Base-by-base conservation (phyloP, 2,329 filamentous ascomycete species). In the Aspergillus sp. region DNA sequence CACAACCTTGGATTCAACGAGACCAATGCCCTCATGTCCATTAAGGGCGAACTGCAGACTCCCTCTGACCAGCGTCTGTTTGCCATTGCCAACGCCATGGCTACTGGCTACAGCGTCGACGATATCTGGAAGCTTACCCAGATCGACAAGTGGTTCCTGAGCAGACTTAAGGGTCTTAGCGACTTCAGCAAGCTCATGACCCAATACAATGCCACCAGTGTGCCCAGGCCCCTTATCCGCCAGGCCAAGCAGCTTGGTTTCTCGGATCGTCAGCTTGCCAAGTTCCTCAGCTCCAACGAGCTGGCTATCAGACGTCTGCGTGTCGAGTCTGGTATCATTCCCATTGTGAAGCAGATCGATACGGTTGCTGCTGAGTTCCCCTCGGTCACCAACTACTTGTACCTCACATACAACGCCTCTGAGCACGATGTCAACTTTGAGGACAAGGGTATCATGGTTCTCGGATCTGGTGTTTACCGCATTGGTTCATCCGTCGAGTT, bases 401-500 rank as follows among this genome's bases (percentile, higher is more conserved):
- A 98, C 78, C 82, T 96, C 62, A 98, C 95, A 0, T 98, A 98
- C 82, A 97, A 97, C 72, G 94, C 90, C 13, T 88, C 87, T 0
- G 90, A 94, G 76, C 88, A 90, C 67, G 95, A 99, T 70, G 82
- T 98, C 58, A 74, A 75, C 13, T 98, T 98, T 71, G 84, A 92
- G 8, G 95, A 99, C 73, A 88, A 94, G 64, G 95, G 95, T 71
- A 86, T 97, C 62, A 97, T 98, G 92, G 94, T 99, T 8, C 83
- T 98, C 30, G 94, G 94, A 13, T 97, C 93, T 32, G 94, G 94
- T 77, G 93, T 97, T 8, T 98, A 98, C 82, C 88, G 95, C 62
- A 99, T 99, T 66, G 95, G 95, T 66, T 97, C 93, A 0, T 97
- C 94, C 0, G 95, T 99, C 61, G 95, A 99, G 75, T 99, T 99